These are phyloP conservation scores for Lentinula edodes DNA, from an alignment of 768 basidiomycete species.

Conservation along the genomic window DNA sequence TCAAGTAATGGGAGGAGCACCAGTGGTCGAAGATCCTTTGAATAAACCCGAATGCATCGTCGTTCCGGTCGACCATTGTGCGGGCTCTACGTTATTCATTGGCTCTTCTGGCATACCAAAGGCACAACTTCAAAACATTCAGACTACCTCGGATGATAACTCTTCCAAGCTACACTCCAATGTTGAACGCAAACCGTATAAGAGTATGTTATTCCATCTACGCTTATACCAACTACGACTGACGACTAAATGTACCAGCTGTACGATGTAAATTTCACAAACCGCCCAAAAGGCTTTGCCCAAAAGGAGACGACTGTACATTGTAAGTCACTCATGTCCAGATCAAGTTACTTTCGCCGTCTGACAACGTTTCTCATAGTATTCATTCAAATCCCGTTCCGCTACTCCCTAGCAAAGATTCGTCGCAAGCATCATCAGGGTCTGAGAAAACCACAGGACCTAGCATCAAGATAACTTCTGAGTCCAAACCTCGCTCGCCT, in stretches of 20 bases:
- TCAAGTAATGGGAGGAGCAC: neutral
- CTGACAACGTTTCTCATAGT: neutral
- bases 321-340: conserved; percentile 39
- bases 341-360: neutral
- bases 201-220: conserved; percentile 26
- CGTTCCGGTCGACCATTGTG: neutral
- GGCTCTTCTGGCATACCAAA: neutral
- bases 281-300: conserved; percentile 31
- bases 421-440: neutral
- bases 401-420: neutral
- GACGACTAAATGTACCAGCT: conserved; percentile 26
- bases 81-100: neutral
- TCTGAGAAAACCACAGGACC: conserved; percentile 2
- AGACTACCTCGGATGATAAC: no score
- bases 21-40: neutral
- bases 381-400: neutral
- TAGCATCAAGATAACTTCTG: neutral
- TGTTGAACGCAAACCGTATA: conserved; percentile 26
- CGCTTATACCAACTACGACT: neutral
- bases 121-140: neutral
- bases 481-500: neutral
- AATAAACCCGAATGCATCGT: neutral
- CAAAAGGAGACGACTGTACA: conserved; percentile 50
- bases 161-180: neutral
- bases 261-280: conserved; percentile 57